Percentiles rank a stretch among this genome's conserved stretches.
These are phyloP conservation scores for Coemansia javaensis DNA, from an alignment of 192 early-diverging fungal species.

Conservation along the genomic window DNA sequence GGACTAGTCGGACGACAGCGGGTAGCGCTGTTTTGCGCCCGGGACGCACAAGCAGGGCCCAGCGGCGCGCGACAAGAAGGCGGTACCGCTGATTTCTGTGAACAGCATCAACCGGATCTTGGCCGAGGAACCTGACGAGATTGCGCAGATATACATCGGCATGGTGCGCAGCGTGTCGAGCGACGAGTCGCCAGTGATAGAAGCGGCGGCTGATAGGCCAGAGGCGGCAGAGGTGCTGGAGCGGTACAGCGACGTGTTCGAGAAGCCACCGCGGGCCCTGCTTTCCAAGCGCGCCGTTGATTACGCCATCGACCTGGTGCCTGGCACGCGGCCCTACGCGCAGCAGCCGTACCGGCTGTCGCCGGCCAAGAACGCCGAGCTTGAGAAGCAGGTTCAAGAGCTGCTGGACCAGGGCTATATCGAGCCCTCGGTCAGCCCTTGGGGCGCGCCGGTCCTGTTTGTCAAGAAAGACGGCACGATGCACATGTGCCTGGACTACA, in stretches of 20 bases:
- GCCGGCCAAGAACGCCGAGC: not conserved
- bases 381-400: not conserved
- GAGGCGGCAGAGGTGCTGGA: not conserved
- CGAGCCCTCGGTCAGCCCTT: constrained; percentile 14
- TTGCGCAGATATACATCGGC: too few relatives aligned
- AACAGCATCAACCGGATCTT: too few relatives aligned
- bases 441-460: constrained; percentile 45
- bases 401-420: constrained; percentile 12
- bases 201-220: too few relatives aligned
- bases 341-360: not conserved
- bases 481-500: constrained; percentile 54
- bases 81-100: too few relatives aligned
- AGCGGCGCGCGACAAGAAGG: too few relatives aligned
- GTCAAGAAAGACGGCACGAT: constrained; percentile 53
- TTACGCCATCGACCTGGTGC: constrained; percentile 1
- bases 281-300: not conserved
- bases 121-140: too few relatives aligned
- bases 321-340: not conserved
- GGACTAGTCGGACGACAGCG: too few relatives aligned
- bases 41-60: too few relatives aligned
- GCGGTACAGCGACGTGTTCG: not conserved
- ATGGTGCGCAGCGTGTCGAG: too few relatives aligned
- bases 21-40: too few relatives aligned
- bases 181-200: too few relatives aligned
- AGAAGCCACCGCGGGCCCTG: not conserved